Evolutionary conservation across 352 stramenopile genomes (phyloP).

Genomic region (Albugo laibachii): DNA sequence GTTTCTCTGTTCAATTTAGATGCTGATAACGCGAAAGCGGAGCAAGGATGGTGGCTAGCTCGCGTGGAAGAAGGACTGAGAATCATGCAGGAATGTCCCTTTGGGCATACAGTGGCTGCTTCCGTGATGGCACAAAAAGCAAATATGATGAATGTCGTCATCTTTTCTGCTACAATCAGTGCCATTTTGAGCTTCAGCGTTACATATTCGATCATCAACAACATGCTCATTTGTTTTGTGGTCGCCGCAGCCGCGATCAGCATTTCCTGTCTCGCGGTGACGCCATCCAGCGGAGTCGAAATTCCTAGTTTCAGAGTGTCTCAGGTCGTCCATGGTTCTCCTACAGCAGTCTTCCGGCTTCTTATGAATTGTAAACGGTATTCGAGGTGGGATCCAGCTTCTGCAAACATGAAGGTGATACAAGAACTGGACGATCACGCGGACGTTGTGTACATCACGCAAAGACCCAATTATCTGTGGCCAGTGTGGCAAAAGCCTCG

Average conservation of each 20-base stretch:
- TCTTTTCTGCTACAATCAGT: slow-evolving; percentile 38
- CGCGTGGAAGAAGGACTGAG: slow-evolving; percentile 59
- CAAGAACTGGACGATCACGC: slow-evolving; percentile 76
- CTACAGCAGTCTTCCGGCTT: slow-evolving; percentile 61
- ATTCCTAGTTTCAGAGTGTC: slow-evolving; percentile 70
- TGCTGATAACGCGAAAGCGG: slow-evolving; percentile 55
- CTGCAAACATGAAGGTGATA: slow-evolving; percentile 62
- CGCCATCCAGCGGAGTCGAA: slow-evolving; percentile 42
- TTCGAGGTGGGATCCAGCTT: slow-evolving; percentile 63
- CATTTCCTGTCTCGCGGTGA: slow-evolving; percentile 51
- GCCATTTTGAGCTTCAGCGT: slow-evolving; percentile 65
- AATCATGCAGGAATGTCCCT: slow-evolving; percentile 73
- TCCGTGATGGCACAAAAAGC: slow-evolving; percentile 68
- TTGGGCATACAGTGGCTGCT: slow-evolving; percentile 56
- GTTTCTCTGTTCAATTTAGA: slow-evolving; percentile 77
- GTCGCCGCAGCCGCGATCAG: slow-evolving; percentile 38
- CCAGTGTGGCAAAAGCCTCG: slow-evolving; percentile 71
- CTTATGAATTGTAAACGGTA: slow-evolving; percentile 74
- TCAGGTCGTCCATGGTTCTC: slow-evolving; percentile 66
- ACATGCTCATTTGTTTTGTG: slow-evolving; percentile 62
- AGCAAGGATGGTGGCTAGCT: slow-evolving; percentile 74
- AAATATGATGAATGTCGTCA: slow-evolving; percentile 45
- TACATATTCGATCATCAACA: slow-evolving; percentile 70
- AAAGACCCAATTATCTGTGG: slow-evolving; percentile 69
- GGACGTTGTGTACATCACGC: slow-evolving; percentile 77